Percentiles rank a stretch among this genome's conserved stretches.
phyloP scores from a whole-genome alignment of 805 yeast species.

The Lipomyces oligophaga region DNA sequence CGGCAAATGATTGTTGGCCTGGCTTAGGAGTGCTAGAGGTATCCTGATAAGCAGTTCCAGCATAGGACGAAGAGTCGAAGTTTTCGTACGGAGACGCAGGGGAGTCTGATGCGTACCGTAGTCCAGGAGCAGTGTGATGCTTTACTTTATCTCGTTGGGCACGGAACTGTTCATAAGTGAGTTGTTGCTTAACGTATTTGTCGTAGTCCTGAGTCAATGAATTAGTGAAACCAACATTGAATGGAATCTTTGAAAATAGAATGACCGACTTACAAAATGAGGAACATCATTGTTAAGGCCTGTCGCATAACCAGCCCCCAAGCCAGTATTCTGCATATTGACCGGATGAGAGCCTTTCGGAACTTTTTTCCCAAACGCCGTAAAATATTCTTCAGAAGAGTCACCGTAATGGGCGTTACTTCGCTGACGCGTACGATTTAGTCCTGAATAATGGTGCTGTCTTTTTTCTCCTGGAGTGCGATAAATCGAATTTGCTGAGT shows the following conservation, averaged over 20 bases:
- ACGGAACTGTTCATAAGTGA: slow-evolving; percentile 18
- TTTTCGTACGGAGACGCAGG: too few species aligned
- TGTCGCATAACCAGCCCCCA: slow-evolving; percentile 28
- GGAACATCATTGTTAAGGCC: slow-evolving; percentile 27
- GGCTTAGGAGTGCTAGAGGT: too few species aligned
- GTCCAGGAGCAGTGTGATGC: too few species aligned
- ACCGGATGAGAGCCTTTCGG: slow-evolving; percentile 15
- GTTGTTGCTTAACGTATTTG: slow-evolving; percentile 21
- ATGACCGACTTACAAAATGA: slow-evolving; percentile 24
- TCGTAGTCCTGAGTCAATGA: slow-evolving; percentile 15
- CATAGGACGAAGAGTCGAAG: too few species aligned
- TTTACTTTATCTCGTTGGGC: slow-evolving; percentile 3
- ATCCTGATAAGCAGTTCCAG: too few species aligned
- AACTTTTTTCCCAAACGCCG: slow-evolving; percentile 5
- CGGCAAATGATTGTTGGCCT: too few species aligned
- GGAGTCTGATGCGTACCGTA: too few species aligned
- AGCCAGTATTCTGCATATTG: slow-evolving; percentile 13
- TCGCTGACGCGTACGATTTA: slow-evolving; percentile 23
- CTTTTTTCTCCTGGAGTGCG: slow-evolving; percentile 19
- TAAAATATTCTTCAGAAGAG: slow-evolving; percentile 5
- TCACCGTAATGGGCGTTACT: neutral
- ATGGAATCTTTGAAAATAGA: too few species aligned
- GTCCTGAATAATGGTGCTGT: slow-evolving; percentile 14
- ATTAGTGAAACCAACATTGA: slow-evolving; percentile 1
- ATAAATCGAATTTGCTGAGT: slow-evolving; percentile 9